Evolutionary conservation across 108 stramenopile genomes (phyloP).

Genomic region (Schizochytrium sp.): DNA sequence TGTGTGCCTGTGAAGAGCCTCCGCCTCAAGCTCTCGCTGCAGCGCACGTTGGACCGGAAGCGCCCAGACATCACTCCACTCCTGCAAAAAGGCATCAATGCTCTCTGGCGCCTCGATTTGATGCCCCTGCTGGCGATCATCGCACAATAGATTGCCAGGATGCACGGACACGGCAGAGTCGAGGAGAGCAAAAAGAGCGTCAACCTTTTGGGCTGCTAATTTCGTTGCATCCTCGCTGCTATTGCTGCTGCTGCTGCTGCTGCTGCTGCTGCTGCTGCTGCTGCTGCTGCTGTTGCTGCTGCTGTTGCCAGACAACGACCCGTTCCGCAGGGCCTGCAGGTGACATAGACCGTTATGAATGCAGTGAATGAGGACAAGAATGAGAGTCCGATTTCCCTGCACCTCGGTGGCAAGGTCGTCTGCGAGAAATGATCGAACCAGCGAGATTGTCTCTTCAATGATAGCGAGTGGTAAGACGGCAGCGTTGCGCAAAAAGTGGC

Average conservation of each 20-base stretch:
- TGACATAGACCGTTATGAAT: background rate
- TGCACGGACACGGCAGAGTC: background rate
- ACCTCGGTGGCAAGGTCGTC: background rate
- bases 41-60: background rate
- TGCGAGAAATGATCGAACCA: background rate
- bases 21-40: background rate
- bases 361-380: background rate
- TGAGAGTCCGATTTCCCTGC: background rate
- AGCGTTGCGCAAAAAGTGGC: background rate
- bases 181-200: background rate
- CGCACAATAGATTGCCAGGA: background rate
- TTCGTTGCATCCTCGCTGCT: background rate
- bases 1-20: background rate
- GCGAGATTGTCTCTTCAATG: background rate
- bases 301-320: background rate
- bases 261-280: background rate
- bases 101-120: background rate
- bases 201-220: background rate
- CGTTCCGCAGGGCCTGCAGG: background rate
- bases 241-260: too few species aligned
- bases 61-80: background rate
- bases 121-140: background rate
- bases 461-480: background rate
- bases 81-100: background rate
- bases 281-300: too few species aligned